Conservation (phyloP, 2,329 filamentous ascomycete species). For the Pseudocercospora eumusae region DNA sequence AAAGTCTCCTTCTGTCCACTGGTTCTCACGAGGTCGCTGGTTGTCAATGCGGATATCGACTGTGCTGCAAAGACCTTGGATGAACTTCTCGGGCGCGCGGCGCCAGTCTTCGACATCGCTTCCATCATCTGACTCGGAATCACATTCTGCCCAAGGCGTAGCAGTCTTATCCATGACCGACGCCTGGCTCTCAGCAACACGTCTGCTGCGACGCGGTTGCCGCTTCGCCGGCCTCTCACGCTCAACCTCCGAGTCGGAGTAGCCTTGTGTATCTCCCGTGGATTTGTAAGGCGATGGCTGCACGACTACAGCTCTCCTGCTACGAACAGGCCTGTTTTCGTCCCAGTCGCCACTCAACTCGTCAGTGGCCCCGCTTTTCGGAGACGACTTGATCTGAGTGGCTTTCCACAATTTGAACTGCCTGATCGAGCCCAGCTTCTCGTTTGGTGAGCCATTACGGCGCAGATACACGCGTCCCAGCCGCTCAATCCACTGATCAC, state of each 20-base stretch:
- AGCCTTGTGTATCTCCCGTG: constrained; percentile 31
- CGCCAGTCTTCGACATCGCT: constrained; percentile 41
- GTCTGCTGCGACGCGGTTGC: constrained; percentile 36
- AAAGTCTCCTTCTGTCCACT: constrained; percentile 73
- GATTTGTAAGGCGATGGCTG: constrained; percentile 32
- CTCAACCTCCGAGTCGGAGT: constrained; percentile 25
- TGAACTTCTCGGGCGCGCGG: constrained; percentile 40
- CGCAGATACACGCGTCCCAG: constrained; percentile 68
- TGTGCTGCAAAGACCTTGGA: constrained; percentile 70
- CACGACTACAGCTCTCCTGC: constrained; percentile 31
- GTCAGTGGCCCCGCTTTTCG: constrained; percentile 14
- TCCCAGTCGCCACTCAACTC: constrained; percentile 19
- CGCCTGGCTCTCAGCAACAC: constrained; percentile 32
- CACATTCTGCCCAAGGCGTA: constrained; percentile 33
- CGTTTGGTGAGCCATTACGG: constrained; percentile 47
- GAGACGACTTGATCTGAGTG: constrained; percentile 15
- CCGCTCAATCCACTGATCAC: constrained; percentile 73
- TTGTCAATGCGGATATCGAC: constrained; percentile 76
- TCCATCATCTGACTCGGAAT: constrained; percentile 37
- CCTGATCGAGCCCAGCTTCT: constrained; percentile 46
- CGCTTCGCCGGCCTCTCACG: constrained; percentile 16
- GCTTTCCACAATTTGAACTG: constrained; percentile 48
- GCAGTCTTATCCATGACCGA: constrained; percentile 27
- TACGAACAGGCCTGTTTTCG: constrained; percentile 19
- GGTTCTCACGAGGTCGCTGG: constrained; percentile 67